Conservation (phyloP, 176 grass and related monocot genomes). For the Eleusine indica region DNA sequence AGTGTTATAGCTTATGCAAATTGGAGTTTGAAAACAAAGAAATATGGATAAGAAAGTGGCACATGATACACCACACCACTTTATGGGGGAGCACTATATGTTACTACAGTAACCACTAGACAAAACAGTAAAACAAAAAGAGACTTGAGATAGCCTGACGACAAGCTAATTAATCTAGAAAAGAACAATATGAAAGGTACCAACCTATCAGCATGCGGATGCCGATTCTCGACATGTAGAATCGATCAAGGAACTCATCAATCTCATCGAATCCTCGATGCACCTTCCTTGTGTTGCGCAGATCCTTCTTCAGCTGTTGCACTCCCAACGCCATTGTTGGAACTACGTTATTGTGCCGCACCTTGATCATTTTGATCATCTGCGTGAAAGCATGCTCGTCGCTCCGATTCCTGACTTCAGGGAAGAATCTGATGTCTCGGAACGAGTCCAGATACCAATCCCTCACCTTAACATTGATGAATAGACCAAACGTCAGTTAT, state of each 20-base stretch:
- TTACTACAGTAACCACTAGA: conserved; percentile 12
- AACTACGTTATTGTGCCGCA: conserved; percentile 90
- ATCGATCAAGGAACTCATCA: conserved; percentile 84
- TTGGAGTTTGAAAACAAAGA: conserved; percentile 4
- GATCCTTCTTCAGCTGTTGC: conserved; percentile 84
- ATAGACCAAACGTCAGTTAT: conserved; percentile 24
- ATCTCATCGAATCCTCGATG: conserved; percentile 67
- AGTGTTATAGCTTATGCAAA: conserved; percentile 6
- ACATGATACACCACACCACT: not conserved
- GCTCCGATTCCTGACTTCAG: conserved; percentile 52
- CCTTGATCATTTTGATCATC: conserved; percentile 80
- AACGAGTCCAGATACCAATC: conserved; percentile 95
- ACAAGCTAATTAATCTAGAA: not conserved
- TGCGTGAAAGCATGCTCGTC: conserved; percentile 81
- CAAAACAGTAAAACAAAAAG: not conserved
- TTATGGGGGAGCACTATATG: not conserved
- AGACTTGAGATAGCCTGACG: conserved; percentile 3
- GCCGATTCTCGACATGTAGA: conserved; percentile 93
- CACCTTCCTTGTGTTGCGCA: conserved; percentile 44
- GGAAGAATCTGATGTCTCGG: conserved; percentile 79
- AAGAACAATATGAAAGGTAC: conserved; percentile 19
- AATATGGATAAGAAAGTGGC: not conserved
- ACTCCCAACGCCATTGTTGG: conserved; percentile 88
- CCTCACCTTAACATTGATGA: conserved; percentile 60
- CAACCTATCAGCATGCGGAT: conserved; percentile 98